Base-by-base conservation (phyloP, 2,329 filamentous ascomycete species). In the Epichloe gansuensis region DNA sequence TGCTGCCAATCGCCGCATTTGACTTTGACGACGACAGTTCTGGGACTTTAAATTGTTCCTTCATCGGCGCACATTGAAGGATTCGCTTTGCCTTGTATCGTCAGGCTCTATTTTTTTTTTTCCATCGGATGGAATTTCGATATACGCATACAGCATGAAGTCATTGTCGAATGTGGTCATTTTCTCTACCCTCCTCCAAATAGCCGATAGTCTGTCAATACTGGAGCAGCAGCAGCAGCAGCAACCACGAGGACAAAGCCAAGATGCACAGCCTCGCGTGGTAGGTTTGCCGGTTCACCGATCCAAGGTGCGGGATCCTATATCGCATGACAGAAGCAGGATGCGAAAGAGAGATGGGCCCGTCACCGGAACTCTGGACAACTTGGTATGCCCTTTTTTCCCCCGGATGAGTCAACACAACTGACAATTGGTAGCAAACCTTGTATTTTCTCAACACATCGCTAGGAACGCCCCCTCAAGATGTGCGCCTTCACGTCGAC, bases 381-480 rank as follows among this genome's bases (percentile, higher is more conserved):
- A 84, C 56, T 65, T 77, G 67, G 78, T 81, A 59, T 36, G 71
- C 58, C 13, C 23, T 1, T 11, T 35, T 36, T 31, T 17, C 13
- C 8, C 21, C n/a, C 35, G 9, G 3, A 25, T 25, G 23, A 6
- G 17, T 17, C 17, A 7, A 46, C 13, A 35, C 21, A 11, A 12
- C 47, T 54, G 25, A 58, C 50, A 4, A 12, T 12, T 4, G 4
- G 17, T n/a, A 53, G 76, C 68, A 78, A 72, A 81, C 78, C 1
- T 70, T 85, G 31, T 85, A 85, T 64, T 81, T 78, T 58, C 71
- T 81, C 58, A 84, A 85, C 63, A 75, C 71, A 47, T 74, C 78
- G 5, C 57, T 85, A 47, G 82, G 82, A 48, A 85, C 81, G 2
- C 82, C 82, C 12, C 61, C 75, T 9, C 80, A 82, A 61, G 57